phyloP scores from a whole-genome alignment of 208 protist genomes.

The Trypanosoma melophagium region DNA sequence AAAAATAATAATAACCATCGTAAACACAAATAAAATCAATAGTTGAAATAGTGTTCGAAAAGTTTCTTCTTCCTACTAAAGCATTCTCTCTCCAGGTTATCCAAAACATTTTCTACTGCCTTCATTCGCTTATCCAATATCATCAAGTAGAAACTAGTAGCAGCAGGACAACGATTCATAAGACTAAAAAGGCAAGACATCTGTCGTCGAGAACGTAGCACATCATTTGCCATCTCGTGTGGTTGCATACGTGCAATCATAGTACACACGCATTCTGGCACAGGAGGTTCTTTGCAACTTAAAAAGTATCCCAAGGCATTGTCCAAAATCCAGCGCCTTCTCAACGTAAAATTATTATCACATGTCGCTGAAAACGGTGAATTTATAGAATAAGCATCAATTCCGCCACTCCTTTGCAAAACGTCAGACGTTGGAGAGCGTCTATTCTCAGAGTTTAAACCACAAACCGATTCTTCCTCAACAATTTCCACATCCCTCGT shows the following conservation, averaged over 20 bases:
- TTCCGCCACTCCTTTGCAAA: neutral
- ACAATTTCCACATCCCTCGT: neutral
- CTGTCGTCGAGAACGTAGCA: conserved; percentile 17
- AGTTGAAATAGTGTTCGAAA: neutral
- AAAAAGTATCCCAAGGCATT: conserved; percentile 1
- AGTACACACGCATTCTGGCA: conserved; percentile 12
- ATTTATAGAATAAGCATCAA: neutral
- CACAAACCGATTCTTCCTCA: neutral
- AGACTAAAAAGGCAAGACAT: conserved; percentile 10
- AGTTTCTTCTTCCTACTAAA: conserved; percentile 14
- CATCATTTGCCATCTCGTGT: conserved; percentile 27
- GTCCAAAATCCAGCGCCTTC: conserved; percentile 6
- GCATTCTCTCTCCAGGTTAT: conserved; percentile 11
- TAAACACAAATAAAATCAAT: neutral
- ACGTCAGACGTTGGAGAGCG: neutral
- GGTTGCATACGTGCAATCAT: conserved; percentile 22
- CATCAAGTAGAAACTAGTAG: neutral
- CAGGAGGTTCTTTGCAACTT: conserved; percentile 2
- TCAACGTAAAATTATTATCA: neutral
- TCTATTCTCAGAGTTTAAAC: neutral
- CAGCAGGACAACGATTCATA: conserved; percentile 3
- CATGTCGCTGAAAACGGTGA: neutral
- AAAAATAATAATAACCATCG: too few relatives aligned
- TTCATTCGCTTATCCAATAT: conserved; percentile 12
- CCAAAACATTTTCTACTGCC: conserved; percentile 10